Percentiles rank a stretch among this genome's conserved stretches.
Evolutionary conservation across 1,139 yeast genomes (phyloP).

Genomic region (Hyphopichia burtonii): DNA sequence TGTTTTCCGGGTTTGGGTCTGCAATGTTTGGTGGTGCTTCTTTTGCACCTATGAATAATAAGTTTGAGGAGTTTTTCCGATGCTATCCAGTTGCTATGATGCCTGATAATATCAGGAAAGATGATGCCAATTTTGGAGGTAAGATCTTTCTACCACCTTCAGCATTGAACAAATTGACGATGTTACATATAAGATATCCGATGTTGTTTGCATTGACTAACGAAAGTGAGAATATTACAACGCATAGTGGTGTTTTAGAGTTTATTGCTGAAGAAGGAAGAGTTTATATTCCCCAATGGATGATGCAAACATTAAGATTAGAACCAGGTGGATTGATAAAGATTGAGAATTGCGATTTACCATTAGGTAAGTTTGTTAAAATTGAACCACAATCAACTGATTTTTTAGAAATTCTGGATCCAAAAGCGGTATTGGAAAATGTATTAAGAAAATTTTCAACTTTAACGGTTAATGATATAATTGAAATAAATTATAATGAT

Average conservation of each 20-base stretch:
- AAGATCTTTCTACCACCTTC: conserved; percentile 94
- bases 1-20: conserved; percentile 49
- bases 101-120: conserved; percentile 77
- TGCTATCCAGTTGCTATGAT: conserved; percentile 91
- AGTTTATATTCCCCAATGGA: conserved; percentile 94
- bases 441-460: conserved; percentile 89
- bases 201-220: conserved; percentile 85
- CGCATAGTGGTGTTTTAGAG: conserved; percentile 95
- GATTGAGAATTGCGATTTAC: conserved; percentile 74
- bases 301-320: conserved; percentile 75
- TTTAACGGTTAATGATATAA: conserved; percentile 77
- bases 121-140: conserved; percentile 92
- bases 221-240: conserved; percentile 54
- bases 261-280: conserved; percentile 98
- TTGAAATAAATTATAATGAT: conserved; percentile 84
- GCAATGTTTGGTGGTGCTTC: conserved; percentile 37
- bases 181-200: conserved; percentile 87
- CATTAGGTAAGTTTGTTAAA: conserved; percentile 84
- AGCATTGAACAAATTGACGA: conserved; percentile 82
- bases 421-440: conserved; percentile 93
- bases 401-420: conserved; percentile 90
- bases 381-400: conserved; percentile 94
- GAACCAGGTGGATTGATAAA: conserved; percentile 80
- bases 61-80: conserved; percentile 79
- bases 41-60: conserved; percentile 31